Conservation (phyloP, 1,284 basidiomycete species). For the Heliocybe sulcata region DNA sequence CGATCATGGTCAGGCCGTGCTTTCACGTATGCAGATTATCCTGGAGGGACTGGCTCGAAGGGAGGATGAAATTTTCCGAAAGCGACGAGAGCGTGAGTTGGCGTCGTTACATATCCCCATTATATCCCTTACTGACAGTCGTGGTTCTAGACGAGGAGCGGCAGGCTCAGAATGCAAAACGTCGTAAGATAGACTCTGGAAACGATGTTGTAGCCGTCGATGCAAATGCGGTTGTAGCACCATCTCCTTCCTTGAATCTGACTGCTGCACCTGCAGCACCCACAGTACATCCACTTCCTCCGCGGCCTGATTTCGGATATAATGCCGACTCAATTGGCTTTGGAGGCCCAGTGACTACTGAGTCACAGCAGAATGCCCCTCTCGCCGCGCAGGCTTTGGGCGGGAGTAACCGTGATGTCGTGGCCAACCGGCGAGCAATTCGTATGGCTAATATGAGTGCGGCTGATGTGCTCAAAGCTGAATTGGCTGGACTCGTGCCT, state of each 20-base stretch:
- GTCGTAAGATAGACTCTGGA: conserved; percentile 71
- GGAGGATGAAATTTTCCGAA: conserved; percentile 95
- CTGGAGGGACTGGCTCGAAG: conserved; percentile 87
- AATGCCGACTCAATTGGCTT: conserved; percentile 70
- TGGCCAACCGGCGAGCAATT: conserved; percentile 82
- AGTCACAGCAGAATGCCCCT: conserved; percentile 48
- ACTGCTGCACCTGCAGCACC: conserved; percentile 34
- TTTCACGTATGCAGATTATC: conserved; percentile 87
- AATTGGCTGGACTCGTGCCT: conserved; percentile 67
- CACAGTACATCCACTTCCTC: conserved; percentile 47
- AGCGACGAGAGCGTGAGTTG: conserved; percentile 81
- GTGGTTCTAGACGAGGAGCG: conserved; percentile 75
- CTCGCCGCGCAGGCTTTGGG: conserved; percentile 61
- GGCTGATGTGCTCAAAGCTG: conserved; percentile 89
- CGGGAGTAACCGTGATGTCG: conserved; percentile 81
- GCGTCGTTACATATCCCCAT: conserved; percentile 8
- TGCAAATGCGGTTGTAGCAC: conserved; percentile 40
- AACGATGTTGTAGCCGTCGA: conserved; percentile 28
- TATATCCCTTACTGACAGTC: conserved; percentile 9
- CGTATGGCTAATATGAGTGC: conserved; percentile 96
- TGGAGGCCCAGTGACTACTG: conserved; percentile 48
- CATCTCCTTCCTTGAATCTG: conserved; percentile 47
- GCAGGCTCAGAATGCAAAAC: conserved; percentile 85
- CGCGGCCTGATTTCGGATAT: conserved; percentile 60
- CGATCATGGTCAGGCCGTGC: conserved; percentile 87